A percentile compares a stretch with the other conserved stretches of the same genome.
Evolutionary conservation across 768 basidiomycete species (phyloP).

Genomic region (Kockovaella imperatae): DNA sequence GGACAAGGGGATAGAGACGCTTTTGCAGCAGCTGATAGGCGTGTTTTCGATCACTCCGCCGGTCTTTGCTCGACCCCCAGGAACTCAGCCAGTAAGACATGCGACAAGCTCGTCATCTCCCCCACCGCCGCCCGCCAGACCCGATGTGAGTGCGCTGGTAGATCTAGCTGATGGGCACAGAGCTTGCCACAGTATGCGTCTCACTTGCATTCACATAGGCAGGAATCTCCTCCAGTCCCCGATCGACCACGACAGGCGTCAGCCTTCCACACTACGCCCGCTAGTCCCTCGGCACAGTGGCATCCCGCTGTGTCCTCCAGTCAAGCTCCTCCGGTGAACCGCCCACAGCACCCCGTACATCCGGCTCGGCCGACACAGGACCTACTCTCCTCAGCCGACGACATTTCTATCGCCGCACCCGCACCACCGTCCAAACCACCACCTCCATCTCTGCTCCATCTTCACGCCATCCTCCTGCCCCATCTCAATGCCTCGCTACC

Average conservation of each 20-base stretch:
- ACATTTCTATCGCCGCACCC: conserved; percentile 2
- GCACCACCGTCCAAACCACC: conserved; percentile 41
- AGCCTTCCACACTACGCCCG: background rate
- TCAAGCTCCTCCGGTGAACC: conserved; percentile 9
- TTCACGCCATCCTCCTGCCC: conserved; percentile 57
- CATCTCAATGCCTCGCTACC: conserved; percentile 65
- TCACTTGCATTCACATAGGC: too few relatives aligned
- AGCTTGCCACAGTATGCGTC: too few relatives aligned
- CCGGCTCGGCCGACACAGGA: conserved; percentile 53
- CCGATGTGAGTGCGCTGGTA: too few relatives aligned
- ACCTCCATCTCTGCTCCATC: conserved; percentile 38
- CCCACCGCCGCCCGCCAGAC: too few relatives aligned
- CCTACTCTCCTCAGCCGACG: conserved; percentile 64
- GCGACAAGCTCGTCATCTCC: too few relatives aligned
- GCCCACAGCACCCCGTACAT: conserved; percentile 15
- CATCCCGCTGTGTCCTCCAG: conserved; percentile 3
- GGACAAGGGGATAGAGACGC: conserved; percentile 66
- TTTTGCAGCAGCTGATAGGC: conserved; percentile 69
- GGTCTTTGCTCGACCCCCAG: conserved; percentile 69
- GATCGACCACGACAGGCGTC: too few relatives aligned
- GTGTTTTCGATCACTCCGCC: conserved; percentile 81
- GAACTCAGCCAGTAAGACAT: too few relatives aligned
- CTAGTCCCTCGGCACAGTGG: conserved; percentile 6
- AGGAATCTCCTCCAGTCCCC: too few relatives aligned
- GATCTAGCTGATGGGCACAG: too few relatives aligned